Evolutionary conservation across 2,329 filamentous ascomycete species (phyloP), one percentile per base, ranked within the genome.

Genomic region (Nectriaceae sp.): DNA sequence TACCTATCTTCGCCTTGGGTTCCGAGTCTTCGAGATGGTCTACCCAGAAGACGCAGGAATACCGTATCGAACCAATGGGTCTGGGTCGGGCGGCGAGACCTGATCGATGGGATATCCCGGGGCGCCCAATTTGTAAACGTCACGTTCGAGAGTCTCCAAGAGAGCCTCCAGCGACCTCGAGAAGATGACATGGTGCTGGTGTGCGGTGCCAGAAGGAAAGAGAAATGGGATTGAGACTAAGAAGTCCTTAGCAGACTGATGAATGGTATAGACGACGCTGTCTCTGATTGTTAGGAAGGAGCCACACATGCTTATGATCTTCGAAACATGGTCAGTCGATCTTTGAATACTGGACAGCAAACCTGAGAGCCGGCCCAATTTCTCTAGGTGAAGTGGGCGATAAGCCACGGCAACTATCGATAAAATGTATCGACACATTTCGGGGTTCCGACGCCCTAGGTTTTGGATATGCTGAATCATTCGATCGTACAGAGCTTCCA

Each of bases 241-340:
- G 51, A 63, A 73, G 16, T 76, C 73, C 50, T 74, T 73, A 0
- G 71, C 74, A 3, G 72, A 75, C 47, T 73, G 67, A 49, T 77
- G 71, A 1, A 76, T 62, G 49, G 74, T 66, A 38, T 60, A 67
- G 6, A 75, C 38, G 1, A 24, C 50, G 2, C 33, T 47, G 1
- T 68, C 42, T 31, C 57, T 58, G 24, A 71, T 11, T 2, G 62
- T 70, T 0, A 76, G 54, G 43, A 76, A 73, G 10, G 69, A 77
- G 16, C 70, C 46, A 8, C 70, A 76, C 3, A 46, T 15, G 3
- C 49, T 26, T 10, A 76, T 57, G 6, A 73, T 54, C 15, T 31
- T 8, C 15, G 26, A 8, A 8, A 43, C 18, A 4, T 67, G 46
- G 15, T 1, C 44, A 3, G 3, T 3, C 11, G 0, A 47, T 26